Evolutionary conservation across 2,329 filamentous ascomycete species (phyloP).

Genomic region (Exserohilum rostratum): DNA sequence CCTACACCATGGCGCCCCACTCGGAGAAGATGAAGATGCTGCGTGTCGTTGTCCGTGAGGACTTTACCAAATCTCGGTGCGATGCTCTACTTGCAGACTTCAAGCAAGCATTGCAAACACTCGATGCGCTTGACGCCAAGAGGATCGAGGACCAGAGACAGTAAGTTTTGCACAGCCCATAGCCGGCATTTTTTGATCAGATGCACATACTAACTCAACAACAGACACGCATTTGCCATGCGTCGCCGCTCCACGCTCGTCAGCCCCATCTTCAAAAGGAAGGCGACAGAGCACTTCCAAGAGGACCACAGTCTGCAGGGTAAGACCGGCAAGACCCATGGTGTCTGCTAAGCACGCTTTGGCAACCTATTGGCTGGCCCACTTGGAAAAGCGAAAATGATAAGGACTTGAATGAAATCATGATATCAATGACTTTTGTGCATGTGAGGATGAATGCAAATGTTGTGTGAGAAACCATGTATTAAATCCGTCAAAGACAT

Average conservation of each 20-base stretch:
- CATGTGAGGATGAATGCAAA: too few relatives aligned
- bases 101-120: constrained; percentile 72
- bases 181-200: neutral
- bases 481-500: too few relatives aligned
- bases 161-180: constrained; percentile 48
- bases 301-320: constrained; percentile 94
- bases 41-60: constrained; percentile 89
- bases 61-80: constrained; percentile 83
- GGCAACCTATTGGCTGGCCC: too few relatives aligned
- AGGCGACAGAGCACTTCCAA: constrained; percentile 58
- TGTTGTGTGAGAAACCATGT: too few relatives aligned
- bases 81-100: constrained; percentile 80
- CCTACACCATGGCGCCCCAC: constrained; percentile 95
- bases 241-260: constrained; percentile 38
- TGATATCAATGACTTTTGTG: too few relatives aligned
- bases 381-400: too few relatives aligned
- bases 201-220: neutral
- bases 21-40: constrained; percentile 86
- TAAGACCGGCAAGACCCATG: constrained; percentile 89
- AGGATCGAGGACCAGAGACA: constrained; percentile 72
- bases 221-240: constrained; percentile 30
- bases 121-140: constrained; percentile 76
- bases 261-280: constrained; percentile 39
- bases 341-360: constrained; percentile 66
- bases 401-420: too few relatives aligned